Evolutionary conservation across 139 green algal species (phyloP).

Genomic region (Yamagishiella unicocca): DNA sequence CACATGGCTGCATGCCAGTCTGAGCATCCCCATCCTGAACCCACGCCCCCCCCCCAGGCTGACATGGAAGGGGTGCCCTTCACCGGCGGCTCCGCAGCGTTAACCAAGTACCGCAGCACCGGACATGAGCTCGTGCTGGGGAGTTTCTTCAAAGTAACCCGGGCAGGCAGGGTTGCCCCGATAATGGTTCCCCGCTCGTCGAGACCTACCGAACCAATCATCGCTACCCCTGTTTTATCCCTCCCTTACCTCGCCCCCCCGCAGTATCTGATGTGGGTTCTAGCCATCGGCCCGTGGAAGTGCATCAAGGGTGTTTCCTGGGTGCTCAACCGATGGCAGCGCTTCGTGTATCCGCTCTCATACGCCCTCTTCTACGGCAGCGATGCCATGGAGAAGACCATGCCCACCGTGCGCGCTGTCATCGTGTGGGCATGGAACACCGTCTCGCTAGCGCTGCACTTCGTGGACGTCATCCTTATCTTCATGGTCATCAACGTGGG

Average conservation of each 20-base stretch:
- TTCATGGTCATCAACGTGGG: constrained; percentile 60
- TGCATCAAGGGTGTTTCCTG: constrained; percentile 32
- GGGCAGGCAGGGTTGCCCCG: too few relatives aligned
- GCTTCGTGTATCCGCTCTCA: constrained; percentile 45
- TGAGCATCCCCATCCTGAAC: too few relatives aligned
- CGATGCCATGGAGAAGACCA: constrained; percentile 37
- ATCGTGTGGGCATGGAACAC: constrained; percentile 43
- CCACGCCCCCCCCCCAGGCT: background rate
- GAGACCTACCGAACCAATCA: too few relatives aligned
- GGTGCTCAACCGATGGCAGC: constrained; percentile 45
- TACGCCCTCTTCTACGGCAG: constrained; percentile 33
- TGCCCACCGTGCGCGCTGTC: constrained; percentile 42
- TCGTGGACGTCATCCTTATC: constrained; percentile 56
- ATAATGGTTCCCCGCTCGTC: too few relatives aligned
- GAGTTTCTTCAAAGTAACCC: constrained; percentile 9
- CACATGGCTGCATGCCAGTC: too few relatives aligned
- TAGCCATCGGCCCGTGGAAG: constrained; percentile 46
- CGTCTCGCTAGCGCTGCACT: constrained; percentile 51
- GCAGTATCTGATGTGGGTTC: constrained; percentile 38
- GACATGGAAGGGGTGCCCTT: constrained; percentile 22
- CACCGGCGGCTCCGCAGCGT: background rate
- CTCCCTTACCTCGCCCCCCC: too few relatives aligned
- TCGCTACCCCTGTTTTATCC: too few relatives aligned
- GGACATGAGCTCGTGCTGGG: background rate
- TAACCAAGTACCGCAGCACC: constrained; percentile 18